Evolutionary conservation across 1,284 basidiomycete genomes (phyloP), one percentile per base, ranked within the genome.

Genomic region (Cryptococcus hybrid): DNA sequence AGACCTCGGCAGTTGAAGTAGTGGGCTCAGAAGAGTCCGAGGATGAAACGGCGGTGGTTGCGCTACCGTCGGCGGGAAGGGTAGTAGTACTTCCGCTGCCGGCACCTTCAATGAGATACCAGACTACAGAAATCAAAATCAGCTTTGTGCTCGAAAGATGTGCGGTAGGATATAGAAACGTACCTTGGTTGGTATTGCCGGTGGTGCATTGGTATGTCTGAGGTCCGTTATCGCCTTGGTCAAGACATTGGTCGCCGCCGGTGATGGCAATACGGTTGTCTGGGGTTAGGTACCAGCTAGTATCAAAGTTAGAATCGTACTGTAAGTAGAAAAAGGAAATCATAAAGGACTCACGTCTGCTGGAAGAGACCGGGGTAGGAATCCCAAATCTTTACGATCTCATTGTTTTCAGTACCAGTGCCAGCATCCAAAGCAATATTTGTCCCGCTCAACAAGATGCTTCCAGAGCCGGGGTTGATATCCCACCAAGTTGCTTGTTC

Each of bases 231-330:
- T 64, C 55, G 6, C 61, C 64, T 39, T 67, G 44, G 54, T 73
- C 71, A 8, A 73, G 61, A 59, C 71, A 73, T 55, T 69, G 69
- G 50, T 60, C 62, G 38, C 65, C 65, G 39, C 68, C 67, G 38
- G 63, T 71, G 42, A 73, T 64, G 47, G 71, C 69, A 47, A 75
- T 70, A 36, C 68, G 65, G 46, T 67, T 55, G 58, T 71, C 66
- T 54, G 45, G 60, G 39, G 68, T 68, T 24, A 65, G 53, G 48
- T 59, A 65, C 64, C 64, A 66, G 34, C 63, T 61, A 39, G 45
- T 30, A 12, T 30, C 9, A 48, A 3, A 13, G 47, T 51, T 9
- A 24, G 35, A 11, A 9, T 30, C 34, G 34, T 37, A 30, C 8
- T 6, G 24, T 34, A 35, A 12, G 4, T n/a, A 12, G 30, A 18